Base-by-base conservation (phyloP, 2,329 filamentous ascomycete species). In the Stenocarpella maydis region DNA sequence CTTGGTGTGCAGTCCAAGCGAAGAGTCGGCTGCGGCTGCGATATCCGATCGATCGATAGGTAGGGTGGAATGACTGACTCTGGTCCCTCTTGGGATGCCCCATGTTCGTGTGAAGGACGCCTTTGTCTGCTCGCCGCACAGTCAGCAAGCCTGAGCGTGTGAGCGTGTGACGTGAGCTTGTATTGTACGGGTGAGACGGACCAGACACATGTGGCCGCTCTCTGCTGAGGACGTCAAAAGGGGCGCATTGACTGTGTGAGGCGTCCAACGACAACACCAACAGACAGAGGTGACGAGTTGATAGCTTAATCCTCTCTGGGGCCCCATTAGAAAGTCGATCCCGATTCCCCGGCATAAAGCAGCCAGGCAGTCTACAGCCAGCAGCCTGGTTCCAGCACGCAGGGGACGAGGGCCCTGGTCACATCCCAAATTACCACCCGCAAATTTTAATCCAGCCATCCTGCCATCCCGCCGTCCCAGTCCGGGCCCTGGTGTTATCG, bases 361-460 rank as follows among this genome's bases (percentile, higher is more conserved):
- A n/a, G n/a, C n/a, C n/a, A n/a, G n/a, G n/a, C n/a, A 28, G 37
- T n/a, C 37, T 45, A 54, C 31, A 45, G 24, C 24, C 17, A 45
- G 54, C 54, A 28, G 54, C 54, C 54, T 24, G 41, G 54, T 60
- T 24, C 24, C 54, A 31, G 31, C 24, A 26, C 39, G 39, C 17
- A 61, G 41, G 55, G 28, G 31, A 26, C 55, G 31, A 45, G 28
- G 58, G 41, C 58, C 58, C 41, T 61, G 58, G 58, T 61, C 58
- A 34, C 41, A 41, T 61, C 58, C 31, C 58, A 61, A 61, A 61
- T 61, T 47, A 61, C 58, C 58, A 61, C 58, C 58, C 58, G 41
- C 58, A 61, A 61, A 61, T 47, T 61, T 61, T 34, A 47, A 61
- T 61, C 58, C 58, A 61, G 41, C 55, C 58, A 61, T 61, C 41